phyloP scores from a whole-genome alignment of 257 asterid species.

The Solanum microdontum region DNA sequence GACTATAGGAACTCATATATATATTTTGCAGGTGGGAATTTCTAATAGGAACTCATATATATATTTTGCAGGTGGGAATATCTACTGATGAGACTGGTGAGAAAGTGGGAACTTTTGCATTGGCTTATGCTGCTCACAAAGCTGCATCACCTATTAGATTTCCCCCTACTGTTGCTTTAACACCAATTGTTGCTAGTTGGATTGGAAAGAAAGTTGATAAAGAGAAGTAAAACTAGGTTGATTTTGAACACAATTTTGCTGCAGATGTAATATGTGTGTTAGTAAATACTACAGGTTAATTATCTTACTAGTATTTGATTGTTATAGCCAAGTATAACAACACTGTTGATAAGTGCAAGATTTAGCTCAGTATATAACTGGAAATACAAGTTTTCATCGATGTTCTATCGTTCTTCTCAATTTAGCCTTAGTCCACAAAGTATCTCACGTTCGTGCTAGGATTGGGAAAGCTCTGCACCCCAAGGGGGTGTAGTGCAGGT shows the following conservation, averaged over 20 bases:
- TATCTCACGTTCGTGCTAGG: neutral
- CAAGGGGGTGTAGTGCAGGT: neutral
- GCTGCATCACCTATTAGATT: constrained; percentile 97
- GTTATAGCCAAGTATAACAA: neutral
- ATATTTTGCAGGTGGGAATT: constrained; percentile 56
- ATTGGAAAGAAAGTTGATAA: constrained; percentile 75
- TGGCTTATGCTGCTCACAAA: constrained; percentile 97
- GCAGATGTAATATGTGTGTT: constrained; percentile 7
- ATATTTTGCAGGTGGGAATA: constrained; percentile 56
- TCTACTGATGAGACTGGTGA: constrained; percentile 62
- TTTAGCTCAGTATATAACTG: neutral
- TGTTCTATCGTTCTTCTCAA: neutral
- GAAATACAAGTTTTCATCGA: neutral
- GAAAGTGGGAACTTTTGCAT: constrained; percentile 87
- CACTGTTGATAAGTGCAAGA: neutral
- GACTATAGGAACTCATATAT: neutral
- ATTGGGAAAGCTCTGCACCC: neutral
- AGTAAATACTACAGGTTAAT: neutral
- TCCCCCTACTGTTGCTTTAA: constrained; percentile 95
- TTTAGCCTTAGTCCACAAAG: neutral
- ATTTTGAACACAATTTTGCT: constrained; percentile 6
- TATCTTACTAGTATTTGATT: neutral
- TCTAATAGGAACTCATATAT: neutral
- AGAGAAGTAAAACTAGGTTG: constrained; percentile 22
- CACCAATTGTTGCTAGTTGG: constrained; percentile 89